Evolutionary conservation across 2,329 filamentous ascomycete species (phyloP), one percentile per base, ranked within the genome.

Genomic region (Pestalotiopsis sp.): DNA sequence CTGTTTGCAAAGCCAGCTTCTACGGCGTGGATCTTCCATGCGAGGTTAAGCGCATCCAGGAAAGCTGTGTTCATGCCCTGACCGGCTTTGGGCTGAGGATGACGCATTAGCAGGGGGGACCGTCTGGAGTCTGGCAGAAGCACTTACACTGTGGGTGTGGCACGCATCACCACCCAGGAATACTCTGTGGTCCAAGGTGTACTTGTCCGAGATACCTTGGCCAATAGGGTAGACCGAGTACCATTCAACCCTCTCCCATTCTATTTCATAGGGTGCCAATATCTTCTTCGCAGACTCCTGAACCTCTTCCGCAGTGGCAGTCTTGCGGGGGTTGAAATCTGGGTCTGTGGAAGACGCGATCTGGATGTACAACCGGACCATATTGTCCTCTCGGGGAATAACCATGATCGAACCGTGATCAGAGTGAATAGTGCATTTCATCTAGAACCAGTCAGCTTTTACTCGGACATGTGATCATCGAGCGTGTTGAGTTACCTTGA

Each of bases 1-100:
- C 93, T 91, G 38, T 90, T 83, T 1, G 94, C 93, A 73, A 97
- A 93, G 13, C 94, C 94, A 31, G 87, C 86, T 78, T 97, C 94
- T 11, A 98, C 95, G 45, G 93, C 90, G 78, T 97, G 95, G 65
- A 98, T 93, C 83, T 98, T 98, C 95, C 95, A 98, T 7, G 95
- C 95, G 56, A 98, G 85, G 79, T 98, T 98, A 70, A 94, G 89
- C 0, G 94, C 94, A 73, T 95, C 92, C 65, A 92, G 83, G 81
- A 94, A 93, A 3, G 91, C 91, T 0, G 92, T 92, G 75, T 94
- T 94, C 92, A 94, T 94, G 38, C 92, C 92, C 79, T 93, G 92
- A 1, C 92, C 92, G 40, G 91, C 92, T 83, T 93, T 93, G 49
- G 91, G 91, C 87, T 90, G 75, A 86, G 84, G 62, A 86, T 80